Percentiles rank a stretch among this genome's conserved stretches.
Evolutionary conservation across 371 early-diverging fungal species (phyloP).

Genomic region (Circinella umbellata): DNA sequence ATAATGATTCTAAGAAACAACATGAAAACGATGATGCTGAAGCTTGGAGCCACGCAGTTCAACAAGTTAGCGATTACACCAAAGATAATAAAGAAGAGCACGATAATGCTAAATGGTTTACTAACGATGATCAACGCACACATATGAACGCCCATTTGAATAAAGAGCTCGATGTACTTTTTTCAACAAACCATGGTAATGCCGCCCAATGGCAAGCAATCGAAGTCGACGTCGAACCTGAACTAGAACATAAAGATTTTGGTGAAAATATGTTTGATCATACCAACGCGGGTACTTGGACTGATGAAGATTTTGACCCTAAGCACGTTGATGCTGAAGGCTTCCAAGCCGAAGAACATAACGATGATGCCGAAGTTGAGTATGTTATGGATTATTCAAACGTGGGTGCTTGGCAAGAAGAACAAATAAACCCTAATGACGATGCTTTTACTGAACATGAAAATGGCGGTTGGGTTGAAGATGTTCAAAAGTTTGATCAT

Average conservation of each 20-base stretch:
- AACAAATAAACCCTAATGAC: constrained; percentile 26
- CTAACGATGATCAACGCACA: constrained; percentile 30
- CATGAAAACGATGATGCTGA: constrained; percentile 35
- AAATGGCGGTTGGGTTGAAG: constrained; percentile 10
- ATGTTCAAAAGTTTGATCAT: constrained; percentile 9
- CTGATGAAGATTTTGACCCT: constrained; percentile 22
- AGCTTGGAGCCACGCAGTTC: constrained; percentile 7
- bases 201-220: constrained; percentile 9
- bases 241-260: constrained; percentile 9
- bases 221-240: constrained; percentile 5
- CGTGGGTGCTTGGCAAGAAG: constrained; percentile 31
- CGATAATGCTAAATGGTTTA: constrained; percentile 27
- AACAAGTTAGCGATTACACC: background rate
- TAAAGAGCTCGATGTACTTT: background rate
- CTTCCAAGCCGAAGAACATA: constrained; percentile 12
- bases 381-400: constrained; percentile 9
- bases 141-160: constrained; percentile 13
- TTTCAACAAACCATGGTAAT: background rate
- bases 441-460: constrained; percentile 16
- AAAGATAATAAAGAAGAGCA: background rate
- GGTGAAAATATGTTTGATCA: constrained; percentile 13
- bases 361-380: constrained; percentile 5
- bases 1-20: constrained; percentile 30
- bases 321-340: constrained; percentile 6
- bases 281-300: constrained; percentile 16